These are phyloP conservation scores for Leccinum solheimii DNA, from an alignment of 1,284 basidiomycete species.

Conservation along the genomic window DNA sequence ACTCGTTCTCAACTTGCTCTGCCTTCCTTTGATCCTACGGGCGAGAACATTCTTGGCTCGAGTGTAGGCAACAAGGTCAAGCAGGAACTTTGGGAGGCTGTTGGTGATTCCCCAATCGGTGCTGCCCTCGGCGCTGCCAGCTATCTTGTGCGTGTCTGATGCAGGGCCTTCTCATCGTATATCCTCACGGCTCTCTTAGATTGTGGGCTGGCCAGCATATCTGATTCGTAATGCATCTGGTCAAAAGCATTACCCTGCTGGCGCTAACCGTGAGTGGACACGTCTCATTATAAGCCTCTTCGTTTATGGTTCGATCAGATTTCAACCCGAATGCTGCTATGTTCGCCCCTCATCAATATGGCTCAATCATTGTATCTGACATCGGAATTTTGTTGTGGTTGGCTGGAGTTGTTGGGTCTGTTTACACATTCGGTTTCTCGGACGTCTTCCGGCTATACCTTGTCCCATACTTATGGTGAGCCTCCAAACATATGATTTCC, in stretches of 20 bases:
- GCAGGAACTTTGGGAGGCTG: conserved; percentile 80
- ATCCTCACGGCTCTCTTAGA: conserved; percentile 39
- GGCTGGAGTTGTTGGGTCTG: conserved; percentile 57
- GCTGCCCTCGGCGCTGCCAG: conserved; percentile 65
- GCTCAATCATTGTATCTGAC: conserved; percentile 83
- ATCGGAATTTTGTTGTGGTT: conserved; percentile 81
- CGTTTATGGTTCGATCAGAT: conserved; percentile 47
- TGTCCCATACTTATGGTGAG: conserved; percentile 87
- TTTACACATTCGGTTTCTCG: conserved; percentile 67
- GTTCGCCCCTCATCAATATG: conserved; percentile 83
- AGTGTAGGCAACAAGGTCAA: conserved; percentile 74
- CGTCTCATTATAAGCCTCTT: background rate
- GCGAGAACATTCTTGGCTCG: conserved; percentile 69
- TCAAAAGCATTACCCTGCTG: conserved; percentile 80
- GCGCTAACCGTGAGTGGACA: conserved; percentile 76
- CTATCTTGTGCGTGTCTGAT: conserved; percentile 60
- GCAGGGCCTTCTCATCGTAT: background rate
- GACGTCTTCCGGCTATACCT: conserved; percentile 83
- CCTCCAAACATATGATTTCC: background rate
- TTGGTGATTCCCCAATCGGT: conserved; percentile 92
- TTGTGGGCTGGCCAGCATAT: conserved; percentile 89
- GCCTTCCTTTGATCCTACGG: conserved; percentile 61
- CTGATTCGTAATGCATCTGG: conserved; percentile 86
- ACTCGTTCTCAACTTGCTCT: conserved; percentile 78
- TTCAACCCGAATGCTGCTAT: conserved; percentile 81